A percentile compares a stretch with the other conserved stretches of the same genome.
These are phyloP conservation scores for Vitellaria paradoxa DNA, from an alignment of 179 eudicot genomes.

Conservation along the genomic window DNA sequence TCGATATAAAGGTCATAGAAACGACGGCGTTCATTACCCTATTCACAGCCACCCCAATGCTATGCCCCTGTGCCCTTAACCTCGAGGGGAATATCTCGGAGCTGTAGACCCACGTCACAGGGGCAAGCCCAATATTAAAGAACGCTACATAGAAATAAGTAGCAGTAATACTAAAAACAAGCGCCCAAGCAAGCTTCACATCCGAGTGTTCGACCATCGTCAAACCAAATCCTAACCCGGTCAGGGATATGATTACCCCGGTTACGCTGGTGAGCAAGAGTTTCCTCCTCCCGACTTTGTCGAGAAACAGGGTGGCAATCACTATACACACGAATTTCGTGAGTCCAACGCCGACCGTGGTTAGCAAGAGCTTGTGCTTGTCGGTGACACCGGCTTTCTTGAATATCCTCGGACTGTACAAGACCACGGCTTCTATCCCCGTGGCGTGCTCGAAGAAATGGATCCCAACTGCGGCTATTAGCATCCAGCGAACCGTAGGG, in stretches of 20 bases:
- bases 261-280: slow-evolving; percentile 38
- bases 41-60: slow-evolving; percentile 67
- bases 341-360: slow-evolving; percentile 52
- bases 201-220: slow-evolving; percentile 29
- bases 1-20: slow-evolving; percentile 60
- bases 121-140: slow-evolving; percentile 55
- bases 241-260: slow-evolving; percentile 33
- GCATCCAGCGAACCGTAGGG: slow-evolving; percentile 43
- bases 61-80: slow-evolving; percentile 52
- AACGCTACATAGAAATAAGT: slow-evolving; percentile 41
- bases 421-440: slow-evolving; percentile 63
- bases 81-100: slow-evolving; percentile 65
- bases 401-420: slow-evolving; percentile 68
- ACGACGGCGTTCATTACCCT: slow-evolving; percentile 56
- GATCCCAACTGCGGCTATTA: slow-evolving; percentile 52
- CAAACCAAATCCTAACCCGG: slow-evolving; percentile 36
- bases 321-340: slow-evolving; percentile 36
- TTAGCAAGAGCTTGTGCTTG: slow-evolving; percentile 38
- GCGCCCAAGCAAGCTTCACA: slow-evolving; percentile 38
- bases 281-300: slow-evolving; percentile 51
- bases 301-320: slow-evolving; percentile 37
- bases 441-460: slow-evolving; percentile 81
- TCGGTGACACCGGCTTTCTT: slow-evolving; percentile 46
- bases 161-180: slow-evolving; percentile 33
- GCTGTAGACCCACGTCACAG: slow-evolving; percentile 67